These are phyloP conservation scores for Phytopythium vexans DNA, from an alignment of 352 stramenopile species.

Conservation along the genomic window DNA sequence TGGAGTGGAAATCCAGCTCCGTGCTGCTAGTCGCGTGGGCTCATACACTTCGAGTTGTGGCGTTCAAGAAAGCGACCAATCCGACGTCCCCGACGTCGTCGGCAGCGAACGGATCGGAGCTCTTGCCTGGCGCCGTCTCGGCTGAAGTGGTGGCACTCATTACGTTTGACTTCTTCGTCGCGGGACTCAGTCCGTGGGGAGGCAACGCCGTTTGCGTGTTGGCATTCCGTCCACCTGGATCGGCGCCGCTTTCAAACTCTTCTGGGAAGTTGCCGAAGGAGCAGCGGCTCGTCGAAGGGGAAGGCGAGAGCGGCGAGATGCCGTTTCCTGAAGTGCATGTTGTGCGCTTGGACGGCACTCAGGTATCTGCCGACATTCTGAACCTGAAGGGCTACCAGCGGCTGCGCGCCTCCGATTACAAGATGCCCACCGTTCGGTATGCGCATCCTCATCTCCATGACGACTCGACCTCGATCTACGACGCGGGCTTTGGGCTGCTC, in stretches of 20 bases:
- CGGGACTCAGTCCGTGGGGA: conserved; percentile 68
- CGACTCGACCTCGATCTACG: conserved; percentile 52
- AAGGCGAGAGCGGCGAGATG: conserved; percentile 69
- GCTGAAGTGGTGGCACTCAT: conserved; percentile 71
- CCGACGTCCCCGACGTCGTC: conserved; percentile 31
- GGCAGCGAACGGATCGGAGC: conserved; percentile 18
- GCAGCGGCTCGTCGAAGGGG: conserved; percentile 52
- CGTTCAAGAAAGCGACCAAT: conserved; percentile 54
- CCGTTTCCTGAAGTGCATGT: conserved; percentile 85
- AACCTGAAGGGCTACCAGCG: conserved; percentile 74
- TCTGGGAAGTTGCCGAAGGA: conserved; percentile 31
- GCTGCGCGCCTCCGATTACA: conserved; percentile 75
- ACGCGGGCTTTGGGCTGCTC: conserved; percentile 60
- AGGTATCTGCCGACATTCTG: conserved; percentile 81
- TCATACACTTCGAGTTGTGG: conserved; percentile 71
- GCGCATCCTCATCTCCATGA: conserved; percentile 18
- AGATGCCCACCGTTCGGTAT: conserved; percentile 75
- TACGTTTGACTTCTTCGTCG: conserved; percentile 84
- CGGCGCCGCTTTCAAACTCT: conserved; percentile 15
- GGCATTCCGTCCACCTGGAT: conserved; percentile 66
- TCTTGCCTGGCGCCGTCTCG: conserved; percentile 29
- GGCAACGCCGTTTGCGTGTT: conserved; percentile 58
- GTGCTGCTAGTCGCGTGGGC: conserved; percentile 77
- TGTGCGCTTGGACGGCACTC: conserved; percentile 82
- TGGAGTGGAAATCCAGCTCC: conserved; percentile 63